phyloP scores from a whole-genome alignment of 2,329 filamentous ascomycete genomes.

The Cercospora sp. region DNA sequence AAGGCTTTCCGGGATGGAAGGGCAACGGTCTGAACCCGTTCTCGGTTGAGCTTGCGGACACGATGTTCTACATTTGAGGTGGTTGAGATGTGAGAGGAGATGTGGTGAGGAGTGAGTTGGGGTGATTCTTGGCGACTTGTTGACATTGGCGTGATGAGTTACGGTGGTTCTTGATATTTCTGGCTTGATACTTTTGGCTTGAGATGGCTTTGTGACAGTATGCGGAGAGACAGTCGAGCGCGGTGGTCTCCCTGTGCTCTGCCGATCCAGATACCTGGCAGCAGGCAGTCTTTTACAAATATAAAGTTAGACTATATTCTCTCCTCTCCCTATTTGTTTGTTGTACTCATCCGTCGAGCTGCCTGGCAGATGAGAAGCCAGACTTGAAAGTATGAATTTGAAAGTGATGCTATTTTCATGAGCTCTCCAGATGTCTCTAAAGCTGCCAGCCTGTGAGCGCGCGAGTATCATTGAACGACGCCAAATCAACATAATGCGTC shows the following conservation, averaged over 20 bases:
- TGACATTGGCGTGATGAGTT: background rate
- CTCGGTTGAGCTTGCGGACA: slow-evolving; percentile 27
- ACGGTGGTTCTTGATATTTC: background rate
- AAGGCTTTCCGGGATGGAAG: background rate
- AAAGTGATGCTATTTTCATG: too few relatives aligned
- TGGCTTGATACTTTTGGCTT: too few relatives aligned
- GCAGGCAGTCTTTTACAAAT: background rate
- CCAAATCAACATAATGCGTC: background rate
- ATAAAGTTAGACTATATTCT: background rate
- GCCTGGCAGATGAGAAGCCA: too few relatives aligned
- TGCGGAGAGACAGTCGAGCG: too few relatives aligned
- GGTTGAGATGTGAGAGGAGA: background rate
- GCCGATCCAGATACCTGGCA: background rate
- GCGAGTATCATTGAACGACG: background rate
- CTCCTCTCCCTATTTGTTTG: background rate
- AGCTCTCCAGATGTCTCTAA: background rate
- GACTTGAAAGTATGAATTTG: too few relatives aligned
- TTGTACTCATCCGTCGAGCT: too few relatives aligned
- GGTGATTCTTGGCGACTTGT: background rate
- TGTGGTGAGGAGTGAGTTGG: background rate
- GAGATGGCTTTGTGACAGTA: too few relatives aligned
- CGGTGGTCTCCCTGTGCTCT: background rate
- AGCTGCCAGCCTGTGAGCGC: background rate
- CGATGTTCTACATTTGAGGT: slow-evolving; percentile 36
- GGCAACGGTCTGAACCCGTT: slow-evolving; percentile 29